Percentiles rank a stretch among this genome's conserved stretches.
These are phyloP conservation scores for Trichoderma guizhouense DNA, from an alignment of 2,329 filamentous ascomycete species.

Conservation along the genomic window DNA sequence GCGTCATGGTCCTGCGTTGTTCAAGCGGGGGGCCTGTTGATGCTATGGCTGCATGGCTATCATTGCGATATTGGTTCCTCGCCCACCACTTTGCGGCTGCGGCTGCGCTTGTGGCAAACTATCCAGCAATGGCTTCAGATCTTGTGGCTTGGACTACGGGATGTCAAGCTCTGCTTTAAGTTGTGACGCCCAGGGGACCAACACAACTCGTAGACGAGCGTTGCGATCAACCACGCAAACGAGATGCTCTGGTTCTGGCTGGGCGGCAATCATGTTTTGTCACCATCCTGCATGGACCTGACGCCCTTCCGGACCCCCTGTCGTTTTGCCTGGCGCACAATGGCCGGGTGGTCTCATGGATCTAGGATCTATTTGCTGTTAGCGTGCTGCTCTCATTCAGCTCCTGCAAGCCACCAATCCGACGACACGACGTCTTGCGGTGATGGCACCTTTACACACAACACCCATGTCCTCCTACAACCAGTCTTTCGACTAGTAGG, in stretches of 20 bases:
- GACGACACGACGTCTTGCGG: constrained; percentile 8
- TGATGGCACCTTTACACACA: constrained; percentile 11
- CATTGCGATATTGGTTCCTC: neutral
- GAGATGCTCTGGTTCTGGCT: neutral
- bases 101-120: constrained; percentile 5
- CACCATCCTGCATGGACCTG: neutral
- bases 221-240: neutral
- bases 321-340: neutral
- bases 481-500: constrained; percentile 28
- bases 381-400: constrained; percentile 17
- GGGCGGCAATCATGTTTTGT: neutral
- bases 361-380: constrained; percentile 17
- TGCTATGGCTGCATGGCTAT: neutral
- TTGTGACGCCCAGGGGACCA: neutral
- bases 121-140: neutral
- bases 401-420: constrained; percentile 17
- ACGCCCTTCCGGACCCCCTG: constrained; percentile 9
- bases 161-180: neutral
- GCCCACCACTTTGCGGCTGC: neutral
- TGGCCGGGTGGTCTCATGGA: constrained; percentile 4
- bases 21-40: neutral
- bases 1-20: neutral
- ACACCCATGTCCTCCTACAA: constrained; percentile 24
- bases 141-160: constrained; percentile 3
- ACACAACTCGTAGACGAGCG: neutral